Evolutionary conservation across 768 basidiomycete species (phyloP), one percentile per base, ranked within the genome.

Genomic region (Auricularia auricula-judae): DNA sequence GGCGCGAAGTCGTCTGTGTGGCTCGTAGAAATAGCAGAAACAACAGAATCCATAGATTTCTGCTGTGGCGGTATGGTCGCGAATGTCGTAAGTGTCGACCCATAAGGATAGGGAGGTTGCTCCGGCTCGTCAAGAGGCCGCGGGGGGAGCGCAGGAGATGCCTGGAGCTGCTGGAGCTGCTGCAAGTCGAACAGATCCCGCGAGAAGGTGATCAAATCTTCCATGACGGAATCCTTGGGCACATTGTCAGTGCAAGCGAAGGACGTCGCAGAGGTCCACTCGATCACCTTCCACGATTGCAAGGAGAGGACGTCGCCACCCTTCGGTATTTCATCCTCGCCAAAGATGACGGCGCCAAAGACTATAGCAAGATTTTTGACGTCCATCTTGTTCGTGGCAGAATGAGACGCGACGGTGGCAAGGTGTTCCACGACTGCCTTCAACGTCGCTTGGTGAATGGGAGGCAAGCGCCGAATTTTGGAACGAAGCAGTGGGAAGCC

Each of bases 331-430:
- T 95, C 91, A 66, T 97, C 93, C 73, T 95, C 92, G 4, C 93
- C 93, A 68, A 97, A 94, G 59, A 97, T 84, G 29, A 93, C 91
- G 8, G 86, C 80, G 21, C 89, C 88, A 76, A 96, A 95, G 3
- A 94, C 87, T 59, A 97, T 94, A 3, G 93, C 91, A 29, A 97
- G 78, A 71, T 96, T 97, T 78, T 88, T 93, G 3, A 87, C 79
- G 70, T 93, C 94, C 94, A 97, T 97, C 75, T 95, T 96, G 72
- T 95, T 97, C 72, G 82, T 86, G 34, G 87, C 85, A 23, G 80
- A 79, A 42, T 79, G 78, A 3, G 85, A 76, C 2, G 85, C 82
- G 14, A 97, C 85, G 14, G 87, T 82, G 2, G 86, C 78, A 18
- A 97, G 82, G 73, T 96, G 94, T 67, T 95, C 93, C 21, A 95